Evolutionary conservation across 176 grass and related monocot species (phyloP).

Genomic region (Pontederia crassipes): DNA sequence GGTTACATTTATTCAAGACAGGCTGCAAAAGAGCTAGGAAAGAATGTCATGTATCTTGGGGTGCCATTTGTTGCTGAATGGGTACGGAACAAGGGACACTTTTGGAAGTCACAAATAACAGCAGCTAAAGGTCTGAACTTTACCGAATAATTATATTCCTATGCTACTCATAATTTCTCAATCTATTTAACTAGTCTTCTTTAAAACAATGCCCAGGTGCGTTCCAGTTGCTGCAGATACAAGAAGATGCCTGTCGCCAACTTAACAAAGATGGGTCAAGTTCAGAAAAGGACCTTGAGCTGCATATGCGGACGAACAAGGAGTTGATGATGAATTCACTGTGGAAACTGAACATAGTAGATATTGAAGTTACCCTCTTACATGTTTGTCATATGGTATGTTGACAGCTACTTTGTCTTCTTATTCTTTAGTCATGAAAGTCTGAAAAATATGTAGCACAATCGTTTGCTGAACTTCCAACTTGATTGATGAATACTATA

Average conservation of each 20-base stretch:
- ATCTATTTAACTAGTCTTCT: slow-evolving; percentile 30
- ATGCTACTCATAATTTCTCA: not conserved
- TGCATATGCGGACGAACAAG: slow-evolving; percentile 88
- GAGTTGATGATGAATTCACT: slow-evolving; percentile 94
- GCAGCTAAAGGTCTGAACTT: slow-evolving; percentile 78
- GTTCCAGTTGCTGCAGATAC: slow-evolving; percentile 78
- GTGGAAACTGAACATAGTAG: slow-evolving; percentile 91
- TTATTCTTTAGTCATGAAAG: not conserved
- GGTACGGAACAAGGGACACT: slow-evolving; percentile 97
- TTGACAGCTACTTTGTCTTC: not conserved
- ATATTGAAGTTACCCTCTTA: slow-evolving; percentile 88
- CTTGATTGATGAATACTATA: not conserved
- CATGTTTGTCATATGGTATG: slow-evolving; percentile 96
- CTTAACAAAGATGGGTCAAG: slow-evolving; percentile 47
- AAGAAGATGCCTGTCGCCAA: slow-evolving; percentile 79
- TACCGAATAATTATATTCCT: not conserved
- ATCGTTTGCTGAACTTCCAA: slow-evolving; percentile 1
- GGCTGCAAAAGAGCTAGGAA: slow-evolving; percentile 90
- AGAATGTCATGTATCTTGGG: slow-evolving; percentile 94
- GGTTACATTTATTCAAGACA: slow-evolving; percentile 86
- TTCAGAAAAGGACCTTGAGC: slow-evolving; percentile 53
- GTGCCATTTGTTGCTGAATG: slow-evolving; percentile 87
- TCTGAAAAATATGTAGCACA: not conserved
- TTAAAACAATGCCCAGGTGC: slow-evolving; percentile 56
- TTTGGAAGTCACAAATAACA: slow-evolving; percentile 94